Percentiles rank a stretch among this genome's conserved stretches.
These are phyloP conservation scores for Lasiodiplodia gonubiensis DNA, from an alignment of 2,329 filamentous ascomycete species.

Conservation along the genomic window DNA sequence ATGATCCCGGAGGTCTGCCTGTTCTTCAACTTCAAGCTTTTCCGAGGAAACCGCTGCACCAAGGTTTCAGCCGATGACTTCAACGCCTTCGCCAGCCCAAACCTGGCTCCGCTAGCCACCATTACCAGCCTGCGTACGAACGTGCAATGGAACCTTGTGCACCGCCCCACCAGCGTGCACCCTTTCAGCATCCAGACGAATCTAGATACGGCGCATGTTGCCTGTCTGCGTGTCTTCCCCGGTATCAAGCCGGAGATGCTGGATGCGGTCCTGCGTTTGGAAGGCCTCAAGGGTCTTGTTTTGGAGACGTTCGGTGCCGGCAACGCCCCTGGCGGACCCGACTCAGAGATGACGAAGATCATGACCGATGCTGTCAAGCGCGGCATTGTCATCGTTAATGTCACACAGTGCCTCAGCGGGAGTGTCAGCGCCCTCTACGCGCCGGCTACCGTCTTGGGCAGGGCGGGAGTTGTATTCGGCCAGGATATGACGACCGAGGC, in stretches of 20 bases:
- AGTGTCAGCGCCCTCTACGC: slow-evolving; percentile 50
- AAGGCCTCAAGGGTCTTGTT: slow-evolving; percentile 80
- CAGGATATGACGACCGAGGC: slow-evolving; percentile 89
- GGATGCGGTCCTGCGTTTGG: slow-evolving; percentile 77
- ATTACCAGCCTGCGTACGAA: slow-evolving; percentile 82
- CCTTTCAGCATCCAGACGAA: slow-evolving; percentile 76
- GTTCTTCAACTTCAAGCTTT: slow-evolving; percentile 91
- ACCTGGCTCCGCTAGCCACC: slow-evolving; percentile 78
- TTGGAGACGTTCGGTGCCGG: slow-evolving; percentile 93
- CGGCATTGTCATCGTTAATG: slow-evolving; percentile 85
- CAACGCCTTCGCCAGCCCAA: slow-evolving; percentile 87
- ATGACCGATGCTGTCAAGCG: slow-evolving; percentile 77
- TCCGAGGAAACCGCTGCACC: slow-evolving; percentile 84
- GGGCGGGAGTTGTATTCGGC: slow-evolving; percentile 86
- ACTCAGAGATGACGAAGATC: slow-evolving; percentile 78
- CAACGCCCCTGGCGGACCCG: slow-evolving; percentile 82
- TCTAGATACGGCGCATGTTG: slow-evolving; percentile 85
- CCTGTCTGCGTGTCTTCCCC: slow-evolving; percentile 87
- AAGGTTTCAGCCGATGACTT: slow-evolving; percentile 89
- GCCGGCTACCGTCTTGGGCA: slow-evolving; percentile 69
- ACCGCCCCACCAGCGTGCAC: slow-evolving; percentile 74
- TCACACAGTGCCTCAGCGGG: slow-evolving; percentile 78
- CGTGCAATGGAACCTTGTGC: slow-evolving; percentile 79
- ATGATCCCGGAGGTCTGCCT: slow-evolving; percentile 91
- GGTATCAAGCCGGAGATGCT: slow-evolving; percentile 95